Evolutionary conservation across 345 rosid genomes (phyloP).

Genomic region (Citrus maxima): DNA sequence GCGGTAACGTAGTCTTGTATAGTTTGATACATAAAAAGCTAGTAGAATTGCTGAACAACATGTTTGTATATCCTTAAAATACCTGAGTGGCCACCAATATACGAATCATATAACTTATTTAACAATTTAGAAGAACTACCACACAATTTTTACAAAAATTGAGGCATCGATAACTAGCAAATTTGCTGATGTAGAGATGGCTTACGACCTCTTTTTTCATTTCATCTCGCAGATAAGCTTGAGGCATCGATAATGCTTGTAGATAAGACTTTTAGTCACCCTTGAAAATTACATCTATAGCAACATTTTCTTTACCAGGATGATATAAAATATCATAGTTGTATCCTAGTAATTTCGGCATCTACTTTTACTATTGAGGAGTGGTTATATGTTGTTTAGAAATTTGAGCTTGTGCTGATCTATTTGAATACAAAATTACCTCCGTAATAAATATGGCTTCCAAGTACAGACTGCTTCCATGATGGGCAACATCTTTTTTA

Average conservation of each 20-base stretch:
- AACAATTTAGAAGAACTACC: background rate
- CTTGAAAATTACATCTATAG: background rate
- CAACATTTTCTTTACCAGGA: background rate
- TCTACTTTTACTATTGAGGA: background rate
- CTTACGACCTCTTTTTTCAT: background rate
- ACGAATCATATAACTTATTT: background rate
- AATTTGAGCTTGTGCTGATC: background rate
- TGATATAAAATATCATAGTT: background rate
- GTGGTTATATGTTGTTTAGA: background rate
- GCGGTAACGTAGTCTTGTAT: background rate
- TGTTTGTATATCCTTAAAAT: background rate
- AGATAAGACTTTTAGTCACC: background rate
- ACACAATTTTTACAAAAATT: no score
- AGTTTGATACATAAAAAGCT: background rate
- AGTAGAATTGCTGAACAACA: background rate
- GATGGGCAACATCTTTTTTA: background rate
- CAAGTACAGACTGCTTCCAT: background rate
- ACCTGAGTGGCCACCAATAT: background rate
- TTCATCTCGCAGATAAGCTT: background rate
- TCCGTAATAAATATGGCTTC: background rate
- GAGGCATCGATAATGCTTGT: background rate
- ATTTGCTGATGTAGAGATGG: background rate
- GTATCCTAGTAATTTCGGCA: background rate
- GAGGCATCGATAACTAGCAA: no score
- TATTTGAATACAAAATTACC: background rate